Conservation (phyloP, 768 basidiomycete species). For the Leccinum rimulosum region DNA sequence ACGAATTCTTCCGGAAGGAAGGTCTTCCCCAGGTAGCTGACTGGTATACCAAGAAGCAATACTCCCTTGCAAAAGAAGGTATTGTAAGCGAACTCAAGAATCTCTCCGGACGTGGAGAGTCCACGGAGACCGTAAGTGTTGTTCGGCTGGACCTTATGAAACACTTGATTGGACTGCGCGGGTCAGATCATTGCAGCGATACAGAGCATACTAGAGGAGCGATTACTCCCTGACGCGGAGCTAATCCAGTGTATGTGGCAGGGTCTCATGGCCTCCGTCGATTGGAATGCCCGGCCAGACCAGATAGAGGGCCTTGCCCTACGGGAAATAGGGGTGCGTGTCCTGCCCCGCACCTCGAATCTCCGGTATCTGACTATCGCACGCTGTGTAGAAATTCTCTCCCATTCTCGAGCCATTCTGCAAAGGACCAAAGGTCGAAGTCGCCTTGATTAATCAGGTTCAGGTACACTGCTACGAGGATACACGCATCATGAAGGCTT, state of each 20-base stretch:
- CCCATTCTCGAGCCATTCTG: slow-evolving; percentile 90
- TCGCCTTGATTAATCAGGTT: slow-evolving; percentile 91
- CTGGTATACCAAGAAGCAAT: slow-evolving; percentile 92
- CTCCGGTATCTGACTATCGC: not conserved
- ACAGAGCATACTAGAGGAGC: slow-evolving; percentile 69
- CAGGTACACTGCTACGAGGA: slow-evolving; percentile 98
- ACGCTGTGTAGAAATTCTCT: slow-evolving; percentile 65
- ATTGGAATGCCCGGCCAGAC: slow-evolving; percentile 87
- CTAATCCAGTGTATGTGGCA: slow-evolving; percentile 90
- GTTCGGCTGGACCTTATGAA: not conserved
- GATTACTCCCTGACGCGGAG: slow-evolving; percentile 82
- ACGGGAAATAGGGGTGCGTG: slow-evolving; percentile 79
- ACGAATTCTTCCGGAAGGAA: slow-evolving; percentile 84
- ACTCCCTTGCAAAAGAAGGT: slow-evolving; percentile 75
- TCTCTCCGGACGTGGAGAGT: slow-evolving; percentile 66
- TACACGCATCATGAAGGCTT: slow-evolving; percentile 90
- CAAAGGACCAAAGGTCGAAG: slow-evolving; percentile 83
- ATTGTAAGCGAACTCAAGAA: slow-evolving; percentile 68
- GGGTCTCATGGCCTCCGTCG: slow-evolving; percentile 82
- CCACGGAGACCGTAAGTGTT: slow-evolving; percentile 59
- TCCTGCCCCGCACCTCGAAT: not conserved
- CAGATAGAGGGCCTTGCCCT: slow-evolving; percentile 89
- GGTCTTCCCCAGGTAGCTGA: slow-evolving; percentile 80
- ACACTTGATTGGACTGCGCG: slow-evolving; percentile 12
- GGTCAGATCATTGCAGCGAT: slow-evolving; percentile 72